A percentile compares a stretch with the other conserved stretches of the same genome.
Conservation (phyloP, 441 rosid species). For the Iberis amara region DNA sequence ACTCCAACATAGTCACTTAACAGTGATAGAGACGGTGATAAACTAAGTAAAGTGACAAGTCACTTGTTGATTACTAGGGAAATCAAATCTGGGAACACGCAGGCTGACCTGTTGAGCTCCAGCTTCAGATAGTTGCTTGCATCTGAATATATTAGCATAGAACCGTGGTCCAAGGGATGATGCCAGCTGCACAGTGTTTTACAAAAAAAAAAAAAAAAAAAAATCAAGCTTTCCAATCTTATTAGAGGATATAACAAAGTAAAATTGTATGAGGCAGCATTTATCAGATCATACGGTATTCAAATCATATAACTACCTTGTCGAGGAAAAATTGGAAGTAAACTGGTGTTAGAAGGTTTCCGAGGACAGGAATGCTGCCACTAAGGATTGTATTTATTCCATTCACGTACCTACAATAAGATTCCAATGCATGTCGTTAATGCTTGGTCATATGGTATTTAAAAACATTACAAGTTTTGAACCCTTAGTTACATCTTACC, state of each 20-base stretch:
- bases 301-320: constrained; percentile 52
- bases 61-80: constrained; percentile 9
- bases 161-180: constrained; percentile 97
- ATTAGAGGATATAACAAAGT: neutral
- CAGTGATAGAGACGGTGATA: neutral
- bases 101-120: constrained; percentile 90
- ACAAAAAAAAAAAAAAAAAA: neutral
- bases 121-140: constrained; percentile 95
- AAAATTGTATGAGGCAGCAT: constrained; percentile 6
- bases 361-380: constrained; percentile 77
- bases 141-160: constrained; percentile 89
- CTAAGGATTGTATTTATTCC: constrained; percentile 73
- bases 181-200: constrained; percentile 65
- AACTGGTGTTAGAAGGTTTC: constrained; percentile 80
- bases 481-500: constrained; percentile 41
- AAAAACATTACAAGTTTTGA: constrained; percentile 7
- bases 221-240: neutral
- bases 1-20: neutral
- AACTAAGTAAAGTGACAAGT: neutral
- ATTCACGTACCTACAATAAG: constrained; percentile 78
- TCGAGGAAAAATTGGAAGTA: constrained; percentile 95
- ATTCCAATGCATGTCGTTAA: constrained; percentile 16
- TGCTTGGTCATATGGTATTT: constrained; percentile 1
- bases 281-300: constrained; percentile 13
- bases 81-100: neutral